Percentiles rank a stretch among this genome's conserved stretches.
Evolutionary conservation across 345 rosid genomes (phyloP).

Genomic region (Rhizophora mangle): DNA sequence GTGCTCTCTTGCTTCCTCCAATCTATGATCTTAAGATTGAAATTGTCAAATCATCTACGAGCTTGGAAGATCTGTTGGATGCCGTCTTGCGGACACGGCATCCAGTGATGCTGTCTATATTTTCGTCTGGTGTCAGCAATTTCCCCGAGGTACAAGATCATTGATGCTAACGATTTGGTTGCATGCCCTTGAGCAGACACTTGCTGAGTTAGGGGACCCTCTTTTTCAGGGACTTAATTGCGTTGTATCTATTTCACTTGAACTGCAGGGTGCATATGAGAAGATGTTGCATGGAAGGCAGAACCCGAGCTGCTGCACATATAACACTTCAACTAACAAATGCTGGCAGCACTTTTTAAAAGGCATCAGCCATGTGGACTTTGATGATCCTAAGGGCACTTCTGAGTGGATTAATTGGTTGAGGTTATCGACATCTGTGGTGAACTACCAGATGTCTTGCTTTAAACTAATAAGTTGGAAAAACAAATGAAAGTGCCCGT

Average conservation of each 20-base stretch:
- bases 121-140: slow-evolving; percentile 25
- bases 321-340: slow-evolving; percentile 23
- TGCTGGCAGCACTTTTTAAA: slow-evolving; percentile 44
- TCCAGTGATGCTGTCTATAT: slow-evolving; percentile 20
- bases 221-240: not conserved
- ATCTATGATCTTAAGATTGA: slow-evolving; percentile 22
- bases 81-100: slow-evolving; percentile 23
- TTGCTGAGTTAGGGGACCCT: not conserved
- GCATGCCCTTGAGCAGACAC: not conserved
- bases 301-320: slow-evolving; percentile 30
- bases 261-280: slow-evolving; percentile 13
- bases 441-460: slow-evolving; percentile 7
- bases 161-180: not conserved
- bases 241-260: slow-evolving; percentile 2
- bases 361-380: slow-evolving; percentile 9
- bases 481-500: not conserved
- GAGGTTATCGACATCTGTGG: slow-evolving; percentile 11
- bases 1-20: slow-evolving; percentile 17
- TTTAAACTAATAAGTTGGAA: slow-evolving; percentile 27
- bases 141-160: slow-evolving; percentile 26
- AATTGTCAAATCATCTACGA: slow-evolving; percentile 22
- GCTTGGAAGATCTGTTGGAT: slow-evolving; percentile 27
- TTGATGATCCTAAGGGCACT: slow-evolving; percentile 3
- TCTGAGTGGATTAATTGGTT: slow-evolving; percentile 28
- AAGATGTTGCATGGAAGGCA: slow-evolving; percentile 16